phyloP scores from a whole-genome alignment of 2,329 filamentous ascomycete genomes.

The Leptographium radiaticola region DNA sequence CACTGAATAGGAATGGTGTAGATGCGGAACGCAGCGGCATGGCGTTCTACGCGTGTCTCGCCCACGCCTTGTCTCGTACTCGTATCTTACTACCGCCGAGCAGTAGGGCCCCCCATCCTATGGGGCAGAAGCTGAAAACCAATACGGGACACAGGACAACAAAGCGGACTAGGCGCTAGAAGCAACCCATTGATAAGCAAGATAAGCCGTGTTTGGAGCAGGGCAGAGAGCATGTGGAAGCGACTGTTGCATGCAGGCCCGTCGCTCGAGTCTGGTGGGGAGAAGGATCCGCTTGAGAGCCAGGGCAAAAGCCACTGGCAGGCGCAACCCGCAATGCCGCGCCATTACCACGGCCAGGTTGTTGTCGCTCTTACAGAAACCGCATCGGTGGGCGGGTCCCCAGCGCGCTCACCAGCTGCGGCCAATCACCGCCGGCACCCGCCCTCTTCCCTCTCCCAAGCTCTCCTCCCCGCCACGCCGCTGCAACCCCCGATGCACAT shows the following conservation, averaged over 20 bases:
- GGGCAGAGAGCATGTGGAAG: not conserved
- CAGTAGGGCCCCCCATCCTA: too few species aligned
- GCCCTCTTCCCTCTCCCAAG: not conserved
- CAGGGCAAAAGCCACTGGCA: not conserved
- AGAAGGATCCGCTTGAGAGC: not conserved
- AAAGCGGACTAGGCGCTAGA: not conserved
- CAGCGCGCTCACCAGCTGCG: not conserved
- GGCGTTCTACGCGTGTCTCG: too few species aligned
- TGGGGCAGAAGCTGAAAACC: not conserved
- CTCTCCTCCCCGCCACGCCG: not conserved
- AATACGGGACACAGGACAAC: not conserved
- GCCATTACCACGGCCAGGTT: conserved; percentile 1
- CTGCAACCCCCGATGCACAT: too few species aligned
- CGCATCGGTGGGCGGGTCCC: not conserved
- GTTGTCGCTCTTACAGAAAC: not conserved
- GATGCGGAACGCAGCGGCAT: not conserved
- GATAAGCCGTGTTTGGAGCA: too few species aligned
- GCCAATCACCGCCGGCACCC: conserved; percentile 2
- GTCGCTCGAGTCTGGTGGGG: not conserved
- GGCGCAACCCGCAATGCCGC: not conserved
- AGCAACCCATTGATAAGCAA: too few species aligned
- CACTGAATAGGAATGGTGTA: not conserved
- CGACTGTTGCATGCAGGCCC: not conserved
- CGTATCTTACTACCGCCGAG: too few species aligned
- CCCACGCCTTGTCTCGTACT: too few species aligned